Percentiles rank a stretch among this genome's conserved stretches.
phyloP scores from a whole-genome alignment of 192 early-diverging fungal species.

The Coemansia sp. region DNA sequence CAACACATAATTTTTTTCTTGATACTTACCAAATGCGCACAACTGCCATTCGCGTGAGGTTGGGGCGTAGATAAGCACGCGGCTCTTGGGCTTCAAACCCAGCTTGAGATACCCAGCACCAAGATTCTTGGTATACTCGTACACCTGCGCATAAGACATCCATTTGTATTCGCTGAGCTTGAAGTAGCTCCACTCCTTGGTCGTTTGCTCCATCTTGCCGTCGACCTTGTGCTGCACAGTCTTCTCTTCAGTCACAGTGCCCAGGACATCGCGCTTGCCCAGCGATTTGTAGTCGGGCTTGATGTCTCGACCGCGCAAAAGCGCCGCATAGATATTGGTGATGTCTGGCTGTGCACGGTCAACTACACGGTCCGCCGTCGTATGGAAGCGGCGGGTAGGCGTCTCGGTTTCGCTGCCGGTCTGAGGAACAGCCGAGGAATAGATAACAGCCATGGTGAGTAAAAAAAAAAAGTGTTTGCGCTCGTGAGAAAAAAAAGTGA shows the following conservation, averaged over 20 bases:
- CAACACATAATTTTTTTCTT: neutral
- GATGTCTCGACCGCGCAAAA: conserved; percentile 28
- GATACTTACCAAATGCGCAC: conserved; percentile 48
- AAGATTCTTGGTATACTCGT: conserved; percentile 35
- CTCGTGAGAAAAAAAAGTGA: neutral
- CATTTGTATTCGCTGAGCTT: conserved; percentile 69
- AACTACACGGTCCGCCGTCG: conserved; percentile 31
- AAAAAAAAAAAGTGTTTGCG: neutral
- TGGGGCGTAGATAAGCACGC: conserved; percentile 68
- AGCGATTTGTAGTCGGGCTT: conserved; percentile 23
- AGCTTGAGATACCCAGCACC: conserved; percentile 43
- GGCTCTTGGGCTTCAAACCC: conserved; percentile 47
- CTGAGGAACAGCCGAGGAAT: conserved; percentile 36
- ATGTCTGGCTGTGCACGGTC: conserved; percentile 41
- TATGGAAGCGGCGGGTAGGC: conserved; percentile 42
- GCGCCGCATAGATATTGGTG: conserved; percentile 38
- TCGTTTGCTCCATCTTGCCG: conserved; percentile 60
- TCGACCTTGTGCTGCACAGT: conserved; percentile 46
- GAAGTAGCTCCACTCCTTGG: conserved; percentile 89
- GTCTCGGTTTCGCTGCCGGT: conserved; percentile 40
- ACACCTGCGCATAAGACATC: conserved; percentile 47
- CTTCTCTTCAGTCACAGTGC: conserved; percentile 50
- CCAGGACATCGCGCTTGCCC: conserved; percentile 52
- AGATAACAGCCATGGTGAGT: conserved; percentile 25
- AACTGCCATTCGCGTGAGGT: conserved; percentile 61